phyloP scores from a whole-genome alignment of 2,329 filamentous ascomycete genomes.

The Cryphonectria radicalis region DNA sequence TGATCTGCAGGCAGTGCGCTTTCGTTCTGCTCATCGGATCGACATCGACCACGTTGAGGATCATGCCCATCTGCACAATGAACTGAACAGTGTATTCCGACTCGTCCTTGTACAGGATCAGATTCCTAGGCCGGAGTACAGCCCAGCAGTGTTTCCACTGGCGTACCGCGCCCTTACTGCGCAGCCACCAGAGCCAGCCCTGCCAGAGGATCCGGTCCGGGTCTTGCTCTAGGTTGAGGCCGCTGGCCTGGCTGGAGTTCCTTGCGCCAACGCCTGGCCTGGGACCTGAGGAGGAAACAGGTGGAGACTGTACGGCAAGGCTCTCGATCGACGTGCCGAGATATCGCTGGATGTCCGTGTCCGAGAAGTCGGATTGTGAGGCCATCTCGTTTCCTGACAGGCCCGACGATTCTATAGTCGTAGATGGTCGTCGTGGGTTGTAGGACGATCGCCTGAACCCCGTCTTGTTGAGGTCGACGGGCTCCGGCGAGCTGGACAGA shows the following conservation, averaged over 20 bases:
- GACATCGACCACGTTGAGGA: slow-evolving; percentile 92
- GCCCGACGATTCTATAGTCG: slow-evolving; percentile 65
- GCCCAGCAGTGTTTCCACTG: slow-evolving; percentile 97
- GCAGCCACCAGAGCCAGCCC: slow-evolving; percentile 84
- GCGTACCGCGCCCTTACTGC: slow-evolving; percentile 78
- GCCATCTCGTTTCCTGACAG: slow-evolving; percentile 68
- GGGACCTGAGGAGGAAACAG: slow-evolving; percentile 34
- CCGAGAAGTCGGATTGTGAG: slow-evolving; percentile 87
- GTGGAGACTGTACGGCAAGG: slow-evolving; percentile 47
- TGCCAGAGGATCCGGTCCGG: slow-evolving; percentile 93
- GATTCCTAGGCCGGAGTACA: slow-evolving; percentile 80
- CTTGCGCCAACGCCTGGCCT: slow-evolving; percentile 47
- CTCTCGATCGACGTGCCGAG: slow-evolving; percentile 59
- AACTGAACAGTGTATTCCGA: slow-evolving; percentile 85
- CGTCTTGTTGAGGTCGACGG: slow-evolving; percentile 45
- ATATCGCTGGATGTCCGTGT: slow-evolving; percentile 58
- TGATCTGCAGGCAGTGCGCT: slow-evolving; percentile 85
- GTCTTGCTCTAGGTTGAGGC: slow-evolving; percentile 62
- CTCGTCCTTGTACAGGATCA: slow-evolving; percentile 93
- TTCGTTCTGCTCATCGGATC: slow-evolving; percentile 86
- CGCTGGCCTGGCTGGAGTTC: slow-evolving; percentile 68
- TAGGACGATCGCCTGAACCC: slow-evolving; percentile 61
- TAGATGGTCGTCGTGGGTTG: slow-evolving; percentile 26
- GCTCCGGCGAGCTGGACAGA: slow-evolving; percentile 66
- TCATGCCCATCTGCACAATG: slow-evolving; percentile 75